Conservation (phyloP, 2,329 filamentous ascomycete species). For the Colletotrichum sp. region DNA sequence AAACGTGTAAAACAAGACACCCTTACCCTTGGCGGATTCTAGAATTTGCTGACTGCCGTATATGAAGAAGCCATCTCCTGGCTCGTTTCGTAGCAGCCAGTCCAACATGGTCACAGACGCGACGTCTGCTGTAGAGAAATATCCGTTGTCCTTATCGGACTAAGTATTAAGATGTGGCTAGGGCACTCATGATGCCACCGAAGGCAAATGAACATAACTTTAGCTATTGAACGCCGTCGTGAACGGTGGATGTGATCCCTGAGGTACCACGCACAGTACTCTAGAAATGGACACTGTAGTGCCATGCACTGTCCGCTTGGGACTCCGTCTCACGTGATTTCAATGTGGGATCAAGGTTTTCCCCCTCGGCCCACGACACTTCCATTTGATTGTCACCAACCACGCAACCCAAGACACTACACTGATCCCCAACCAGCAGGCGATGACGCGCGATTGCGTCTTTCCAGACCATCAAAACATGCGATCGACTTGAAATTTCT, state of each 20-base stretch:
- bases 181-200: background rate
- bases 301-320: background rate
- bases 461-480: background rate
- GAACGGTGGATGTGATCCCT: background rate
- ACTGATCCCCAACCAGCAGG: slow-evolving; percentile 1
- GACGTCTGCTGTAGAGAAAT: background rate
- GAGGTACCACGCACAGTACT: background rate
- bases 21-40: background rate
- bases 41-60: background rate
- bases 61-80: background rate
- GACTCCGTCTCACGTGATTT: slow-evolving; percentile 9
- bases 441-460: background rate
- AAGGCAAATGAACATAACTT: background rate
- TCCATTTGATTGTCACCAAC: background rate
- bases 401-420: background rate
- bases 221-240: background rate
- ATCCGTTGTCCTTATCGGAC: background rate
- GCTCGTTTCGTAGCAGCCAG: background rate
- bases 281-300: background rate
- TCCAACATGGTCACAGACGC: background rate
- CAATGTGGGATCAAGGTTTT: slow-evolving; percentile 12
- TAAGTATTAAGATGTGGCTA: background rate
- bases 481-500: background rate
- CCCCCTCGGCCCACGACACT: slow-evolving; percentile 5
- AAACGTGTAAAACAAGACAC: background rate